Conservation (phyloP, 441 rosid species). For the Sinapis alba region DNA sequence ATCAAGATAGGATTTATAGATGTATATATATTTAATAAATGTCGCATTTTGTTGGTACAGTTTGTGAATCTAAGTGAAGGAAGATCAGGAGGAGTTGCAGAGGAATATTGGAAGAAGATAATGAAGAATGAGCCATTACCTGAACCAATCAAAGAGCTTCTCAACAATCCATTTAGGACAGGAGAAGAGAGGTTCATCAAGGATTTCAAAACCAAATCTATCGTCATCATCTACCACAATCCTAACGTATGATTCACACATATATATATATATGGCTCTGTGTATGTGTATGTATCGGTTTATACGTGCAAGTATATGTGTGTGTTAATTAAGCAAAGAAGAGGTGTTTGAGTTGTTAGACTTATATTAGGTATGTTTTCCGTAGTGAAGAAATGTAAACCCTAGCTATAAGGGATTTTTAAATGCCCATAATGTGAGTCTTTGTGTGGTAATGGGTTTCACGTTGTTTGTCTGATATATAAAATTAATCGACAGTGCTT, state of each 20-base stretch:
- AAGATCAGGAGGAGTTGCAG: conserved; percentile 26
- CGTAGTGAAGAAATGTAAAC: conserved; percentile 16
- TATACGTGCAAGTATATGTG: conserved; percentile 19
- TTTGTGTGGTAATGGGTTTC: conserved; percentile 13
- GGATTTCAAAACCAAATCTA: conserved; percentile 34
- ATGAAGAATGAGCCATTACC: conserved; percentile 42
- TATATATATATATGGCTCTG: background rate
- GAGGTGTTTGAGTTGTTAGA: conserved; percentile 11
- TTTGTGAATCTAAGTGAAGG: conserved; percentile 37
- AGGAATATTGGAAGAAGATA: conserved; percentile 39
- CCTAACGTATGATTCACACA: conserved; percentile 22
- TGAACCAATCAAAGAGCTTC: conserved; percentile 37
- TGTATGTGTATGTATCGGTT: conserved; percentile 14
- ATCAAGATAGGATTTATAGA: conserved; percentile 13
- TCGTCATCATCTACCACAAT: conserved; percentile 38
- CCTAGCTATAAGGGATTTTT: conserved; percentile 9
- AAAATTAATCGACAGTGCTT: background rate
- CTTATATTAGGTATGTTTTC: background rate
- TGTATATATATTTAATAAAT: background rate
- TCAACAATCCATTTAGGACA: conserved; percentile 40
- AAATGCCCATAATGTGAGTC: background rate
- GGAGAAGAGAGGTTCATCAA: conserved; percentile 23
- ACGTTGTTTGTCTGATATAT: background rate
- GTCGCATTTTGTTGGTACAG: conserved; percentile 16
- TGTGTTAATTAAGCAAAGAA: background rate